Evolutionary conservation across 768 basidiomycete genomes (phyloP), one percentile per base, ranked within the genome.

Genomic region (Suillus plorans): DNA sequence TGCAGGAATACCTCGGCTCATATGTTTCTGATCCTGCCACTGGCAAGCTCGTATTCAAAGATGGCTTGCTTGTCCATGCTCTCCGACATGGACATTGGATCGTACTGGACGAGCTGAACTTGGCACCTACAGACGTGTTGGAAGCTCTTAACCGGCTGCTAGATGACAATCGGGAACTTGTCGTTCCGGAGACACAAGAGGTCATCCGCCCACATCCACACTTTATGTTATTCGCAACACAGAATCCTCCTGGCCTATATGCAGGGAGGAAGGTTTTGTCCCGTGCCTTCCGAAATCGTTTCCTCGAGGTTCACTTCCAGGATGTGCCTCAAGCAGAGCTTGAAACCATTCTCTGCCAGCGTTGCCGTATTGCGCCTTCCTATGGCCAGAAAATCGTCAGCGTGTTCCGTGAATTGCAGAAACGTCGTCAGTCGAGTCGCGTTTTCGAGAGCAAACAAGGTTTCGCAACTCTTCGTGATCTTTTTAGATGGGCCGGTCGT

Each of bases 401-500:
- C 39, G 97, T 99, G 42, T 99, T 99, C 77, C 89, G 84, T 55
- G 96, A 99, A 73, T 81, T 99, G 4, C 95, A 97, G 74, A 94
- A 93, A 66, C 90, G 94, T 36, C 85, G 97, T 8, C 96, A 98
- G 75, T 85, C 89, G 0, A 86, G 91, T 44, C 87, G 97, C 34
- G 92, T 99, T 44, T 99, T 99, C 73, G 97, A 99, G 78, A 97
- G 95, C 73, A 98, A 96, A 76, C 92, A 97, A 58, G 91, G 95
- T 1, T 99, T 98, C 72, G 97, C 94, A 0, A 99, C 97, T 1
- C 84, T 99, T 5, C 92, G 97, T 47, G 97, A 99, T 73, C 80
- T 99, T 20, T 99, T 99, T 78, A 88, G 97, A 52, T 99, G 97
- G 97, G 97, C 95, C 8, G 90, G 89, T 5, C 82, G 97, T 64